Evolutionary conservation across 1,284 basidiomycete genomes (phyloP).

Genomic region (Athelia sp.): DNA sequence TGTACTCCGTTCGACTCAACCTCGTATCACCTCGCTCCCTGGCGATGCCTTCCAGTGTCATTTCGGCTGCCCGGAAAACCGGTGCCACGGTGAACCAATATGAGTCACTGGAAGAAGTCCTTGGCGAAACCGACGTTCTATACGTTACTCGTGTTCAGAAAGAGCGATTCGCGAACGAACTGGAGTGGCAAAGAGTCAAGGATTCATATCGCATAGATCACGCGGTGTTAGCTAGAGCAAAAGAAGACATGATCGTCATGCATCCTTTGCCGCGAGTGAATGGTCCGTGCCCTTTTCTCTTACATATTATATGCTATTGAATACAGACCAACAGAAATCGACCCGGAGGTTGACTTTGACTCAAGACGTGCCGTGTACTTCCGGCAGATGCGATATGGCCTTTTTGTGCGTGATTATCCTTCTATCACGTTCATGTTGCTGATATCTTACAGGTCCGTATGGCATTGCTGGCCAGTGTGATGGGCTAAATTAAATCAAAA

Average conservation of each 20-base stretch:
- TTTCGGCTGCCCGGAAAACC: slow-evolving; percentile 78
- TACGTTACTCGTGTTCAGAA: slow-evolving; percentile 97
- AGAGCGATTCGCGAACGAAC: slow-evolving; percentile 83
- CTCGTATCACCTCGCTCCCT: slow-evolving; percentile 92
- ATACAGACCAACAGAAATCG: slow-evolving; percentile 76
- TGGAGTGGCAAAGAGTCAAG: slow-evolving; percentile 89
- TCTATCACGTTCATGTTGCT: background rate
- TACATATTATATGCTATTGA: slow-evolving; percentile 4
- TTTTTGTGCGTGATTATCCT: slow-evolving; percentile 67
- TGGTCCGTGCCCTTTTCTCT: slow-evolving; percentile 40
- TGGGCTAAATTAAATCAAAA: slow-evolving; percentile 31
- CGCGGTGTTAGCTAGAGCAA: slow-evolving; percentile 85
- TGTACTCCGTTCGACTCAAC: slow-evolving; percentile 94
- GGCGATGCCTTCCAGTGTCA: slow-evolving; percentile 87
- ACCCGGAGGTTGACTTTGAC: slow-evolving; percentile 98
- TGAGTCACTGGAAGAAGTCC: slow-evolving; percentile 85
- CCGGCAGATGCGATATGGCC: slow-evolving; percentile 97
- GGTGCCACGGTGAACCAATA: slow-evolving; percentile 79
- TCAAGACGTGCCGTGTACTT: slow-evolving; percentile 93
- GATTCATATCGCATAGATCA: slow-evolving; percentile 94
- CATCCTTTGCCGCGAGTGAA: slow-evolving; percentile 94
- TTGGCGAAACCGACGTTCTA: slow-evolving; percentile 92
- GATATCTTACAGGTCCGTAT: slow-evolving; percentile 56
- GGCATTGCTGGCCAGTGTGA: slow-evolving; percentile 70
- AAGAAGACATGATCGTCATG: slow-evolving; percentile 98